These are phyloP conservation scores for Penicillium roqueforti DNA, from an alignment of 495 filamentous ascomycete species.

Conservation along the genomic window DNA sequence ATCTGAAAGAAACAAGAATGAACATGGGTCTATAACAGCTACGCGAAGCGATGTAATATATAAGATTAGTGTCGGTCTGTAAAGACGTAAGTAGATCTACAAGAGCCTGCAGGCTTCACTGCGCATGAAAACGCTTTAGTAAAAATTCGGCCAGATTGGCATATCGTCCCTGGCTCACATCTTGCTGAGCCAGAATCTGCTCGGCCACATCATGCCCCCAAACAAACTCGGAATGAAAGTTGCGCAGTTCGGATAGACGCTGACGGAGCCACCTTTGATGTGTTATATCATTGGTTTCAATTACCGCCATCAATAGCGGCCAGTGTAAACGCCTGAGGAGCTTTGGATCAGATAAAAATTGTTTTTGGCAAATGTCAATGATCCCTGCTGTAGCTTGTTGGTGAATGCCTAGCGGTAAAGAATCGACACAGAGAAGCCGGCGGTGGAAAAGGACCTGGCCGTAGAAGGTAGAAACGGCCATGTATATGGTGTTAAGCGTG, in stretches of 20 bases:
- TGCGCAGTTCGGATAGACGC: conserved; percentile 31
- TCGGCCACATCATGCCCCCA: conserved; percentile 37
- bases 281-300: conserved; percentile 37
- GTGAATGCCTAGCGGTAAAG: conserved; percentile 26
- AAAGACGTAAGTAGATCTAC: conserved; percentile 23
- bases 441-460: conserved; percentile 42
- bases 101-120: conserved; percentile 9
- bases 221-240: conserved; percentile 31
- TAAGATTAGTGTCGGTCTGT: conserved; percentile 9
- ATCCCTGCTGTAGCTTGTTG: conserved; percentile 33
- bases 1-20: neutral
- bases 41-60: neutral
- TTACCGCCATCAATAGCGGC: conserved; percentile 43
- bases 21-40: neutral
- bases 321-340: conserved; percentile 41
- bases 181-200: conserved; percentile 31
- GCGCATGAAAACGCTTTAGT: conserved; percentile 19
- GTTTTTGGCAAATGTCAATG: conserved; percentile 38
- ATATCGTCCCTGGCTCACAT: conserved; percentile 24
- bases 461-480: conserved; percentile 45
- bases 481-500: conserved; percentile 45
- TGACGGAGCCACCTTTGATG: conserved; percentile 41
- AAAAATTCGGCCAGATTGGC: conserved; percentile 36
- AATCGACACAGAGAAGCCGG: conserved; percentile 29
- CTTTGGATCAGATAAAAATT: conserved; percentile 31